A percentile compares a stretch with the other conserved stretches of the same genome.
Conservation (phyloP, 2,329 filamentous ascomycete genomes). For the Beauveria sp. region DNA sequence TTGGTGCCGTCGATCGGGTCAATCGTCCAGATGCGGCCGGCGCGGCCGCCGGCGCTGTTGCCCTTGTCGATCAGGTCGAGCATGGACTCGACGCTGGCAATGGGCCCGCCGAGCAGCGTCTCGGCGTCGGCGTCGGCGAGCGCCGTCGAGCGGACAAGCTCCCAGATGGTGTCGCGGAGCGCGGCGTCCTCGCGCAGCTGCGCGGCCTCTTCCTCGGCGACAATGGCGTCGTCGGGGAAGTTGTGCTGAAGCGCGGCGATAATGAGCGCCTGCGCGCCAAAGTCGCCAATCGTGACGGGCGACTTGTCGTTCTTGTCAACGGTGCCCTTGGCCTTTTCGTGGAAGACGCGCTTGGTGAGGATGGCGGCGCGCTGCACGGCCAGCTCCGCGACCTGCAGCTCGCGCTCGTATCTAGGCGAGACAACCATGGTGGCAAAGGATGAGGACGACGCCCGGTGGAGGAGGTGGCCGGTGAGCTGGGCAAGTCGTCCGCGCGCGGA, state of each 20-base stretch:
- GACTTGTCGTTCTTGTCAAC: conserved; percentile 86
- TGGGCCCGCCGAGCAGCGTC: conserved; percentile 61
- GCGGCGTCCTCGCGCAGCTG: conserved; percentile 63
- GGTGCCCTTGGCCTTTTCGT: conserved; percentile 90
- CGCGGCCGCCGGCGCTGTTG: conserved; percentile 61
- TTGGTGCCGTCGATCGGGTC: conserved; percentile 98
- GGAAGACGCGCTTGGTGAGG: conserved; percentile 46
- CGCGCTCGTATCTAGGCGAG: conserved; percentile 55
- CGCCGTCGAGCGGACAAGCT: conserved; percentile 64
- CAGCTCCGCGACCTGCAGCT: conserved; percentile 76
- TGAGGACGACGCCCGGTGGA: conserved; percentile 11
- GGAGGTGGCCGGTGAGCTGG: conserved; percentile 13
- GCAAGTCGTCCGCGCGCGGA: conserved; percentile 14
- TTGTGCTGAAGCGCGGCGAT: conserved; percentile 81
- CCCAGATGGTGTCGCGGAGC: conserved; percentile 68
- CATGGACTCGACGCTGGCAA: conserved; percentile 58
- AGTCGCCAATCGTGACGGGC: conserved; percentile 95
- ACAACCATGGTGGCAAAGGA: conserved; percentile 25
- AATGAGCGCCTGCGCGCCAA: conserved; percentile 93
- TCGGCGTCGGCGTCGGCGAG: conserved; percentile 52
- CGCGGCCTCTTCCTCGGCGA: conserved; percentile 89
- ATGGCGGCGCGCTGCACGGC: conserved; percentile 71
- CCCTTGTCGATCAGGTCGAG: conserved; percentile 60
- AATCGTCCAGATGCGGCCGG: conserved; percentile 86
- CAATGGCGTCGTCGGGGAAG: conserved; percentile 85